A percentile compares a stretch with the other conserved stretches of the same genome.
These are phyloP conservation scores for Amaranthus cruentus DNA, from an alignment of 148 eudicot species.

Conservation along the genomic window DNA sequence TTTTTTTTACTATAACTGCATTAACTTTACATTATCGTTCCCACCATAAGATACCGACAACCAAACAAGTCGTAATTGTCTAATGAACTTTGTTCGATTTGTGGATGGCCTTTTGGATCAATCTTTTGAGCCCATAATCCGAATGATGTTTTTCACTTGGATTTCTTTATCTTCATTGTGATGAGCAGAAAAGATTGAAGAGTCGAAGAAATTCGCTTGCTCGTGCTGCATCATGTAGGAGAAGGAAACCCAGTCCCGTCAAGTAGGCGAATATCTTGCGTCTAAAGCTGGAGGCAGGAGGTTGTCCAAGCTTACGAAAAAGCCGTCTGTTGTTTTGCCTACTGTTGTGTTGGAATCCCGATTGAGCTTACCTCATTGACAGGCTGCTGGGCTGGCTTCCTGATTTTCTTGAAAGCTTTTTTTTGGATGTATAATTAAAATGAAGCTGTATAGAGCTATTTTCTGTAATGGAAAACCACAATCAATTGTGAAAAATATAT, in stretches of 20 bases:
- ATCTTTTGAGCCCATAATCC: background rate
- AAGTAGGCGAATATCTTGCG: constrained; percentile 19
- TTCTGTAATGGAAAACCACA: constrained; percentile 40
- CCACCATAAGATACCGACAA: too few relatives aligned
- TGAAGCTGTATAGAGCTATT: constrained; percentile 35
- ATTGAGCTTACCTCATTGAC: background rate
- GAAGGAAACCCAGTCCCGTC: background rate
- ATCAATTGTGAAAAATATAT: constrained; percentile 31
- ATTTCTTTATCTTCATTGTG: background rate
- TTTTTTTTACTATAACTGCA: too few relatives aligned
- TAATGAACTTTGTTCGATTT: too few relatives aligned
- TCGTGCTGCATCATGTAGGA: constrained; percentile 73
- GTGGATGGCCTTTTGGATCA: too few relatives aligned
- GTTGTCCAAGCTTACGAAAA: constrained; percentile 1
- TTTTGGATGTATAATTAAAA: constrained; percentile 30
- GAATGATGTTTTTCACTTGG: background rate
- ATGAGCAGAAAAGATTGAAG: constrained; percentile 74
- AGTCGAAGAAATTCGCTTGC: constrained; percentile 61
- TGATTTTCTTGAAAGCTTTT: constrained; percentile 25
- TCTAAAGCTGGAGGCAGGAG: constrained; percentile 9
- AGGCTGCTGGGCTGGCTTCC: constrained; percentile 18
- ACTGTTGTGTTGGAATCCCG: constrained; percentile 4
- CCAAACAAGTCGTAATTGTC: too few relatives aligned
- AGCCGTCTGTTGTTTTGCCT: background rate
- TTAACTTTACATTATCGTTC: too few relatives aligned